Percentiles rank a stretch among this genome's conserved stretches.
Evolutionary conservation across 305 asterid species (phyloP).

Genomic region (Vinca major): DNA sequence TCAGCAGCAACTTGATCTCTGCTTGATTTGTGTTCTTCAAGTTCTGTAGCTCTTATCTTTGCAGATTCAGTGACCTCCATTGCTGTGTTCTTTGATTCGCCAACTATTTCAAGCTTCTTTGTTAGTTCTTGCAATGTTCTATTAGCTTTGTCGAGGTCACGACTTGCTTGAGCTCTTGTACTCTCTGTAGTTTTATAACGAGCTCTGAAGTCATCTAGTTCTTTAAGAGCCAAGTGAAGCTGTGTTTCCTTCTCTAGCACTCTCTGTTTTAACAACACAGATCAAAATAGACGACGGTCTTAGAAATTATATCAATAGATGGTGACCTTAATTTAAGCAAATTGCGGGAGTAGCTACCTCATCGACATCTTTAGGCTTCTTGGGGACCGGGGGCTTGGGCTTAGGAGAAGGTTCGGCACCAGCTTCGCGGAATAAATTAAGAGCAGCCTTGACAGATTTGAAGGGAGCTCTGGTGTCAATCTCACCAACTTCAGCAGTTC

Average conservation of each 20-base stretch:
- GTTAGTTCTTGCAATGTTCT: slow-evolving; percentile 63
- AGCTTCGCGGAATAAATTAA: slow-evolving; percentile 64
- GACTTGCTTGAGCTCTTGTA: slow-evolving; percentile 46
- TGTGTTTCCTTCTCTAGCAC: slow-evolving; percentile 82
- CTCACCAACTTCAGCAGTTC: slow-evolving; percentile 60
- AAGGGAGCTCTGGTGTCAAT: slow-evolving; percentile 91
- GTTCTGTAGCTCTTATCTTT: slow-evolving; percentile 35
- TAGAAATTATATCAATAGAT: too few relatives aligned
- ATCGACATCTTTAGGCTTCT: slow-evolving; percentile 49
- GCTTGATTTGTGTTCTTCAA: slow-evolving; percentile 44
- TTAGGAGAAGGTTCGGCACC: slow-evolving; percentile 44
- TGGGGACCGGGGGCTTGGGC: slow-evolving; percentile 33
- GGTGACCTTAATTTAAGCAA: too few relatives aligned
- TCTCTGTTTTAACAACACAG: slow-evolving; percentile 42
- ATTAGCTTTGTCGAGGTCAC: slow-evolving; percentile 57
- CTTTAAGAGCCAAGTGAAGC: slow-evolving; percentile 57
- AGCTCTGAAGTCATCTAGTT: slow-evolving; percentile 55
- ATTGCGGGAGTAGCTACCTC: too few relatives aligned
- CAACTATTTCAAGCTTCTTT: slow-evolving; percentile 54
- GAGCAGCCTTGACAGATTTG: slow-evolving; percentile 81
- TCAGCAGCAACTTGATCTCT: slow-evolving; percentile 36
- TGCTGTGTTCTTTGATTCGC: slow-evolving; percentile 73
- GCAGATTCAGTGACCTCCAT: slow-evolving; percentile 52
- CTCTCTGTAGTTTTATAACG: slow-evolving; percentile 43
- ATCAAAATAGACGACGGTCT: too few relatives aligned